phyloP scores from a whole-genome alignment of 2,329 filamentous ascomycete genomes.

The Sclerotinia spermophila region DNA sequence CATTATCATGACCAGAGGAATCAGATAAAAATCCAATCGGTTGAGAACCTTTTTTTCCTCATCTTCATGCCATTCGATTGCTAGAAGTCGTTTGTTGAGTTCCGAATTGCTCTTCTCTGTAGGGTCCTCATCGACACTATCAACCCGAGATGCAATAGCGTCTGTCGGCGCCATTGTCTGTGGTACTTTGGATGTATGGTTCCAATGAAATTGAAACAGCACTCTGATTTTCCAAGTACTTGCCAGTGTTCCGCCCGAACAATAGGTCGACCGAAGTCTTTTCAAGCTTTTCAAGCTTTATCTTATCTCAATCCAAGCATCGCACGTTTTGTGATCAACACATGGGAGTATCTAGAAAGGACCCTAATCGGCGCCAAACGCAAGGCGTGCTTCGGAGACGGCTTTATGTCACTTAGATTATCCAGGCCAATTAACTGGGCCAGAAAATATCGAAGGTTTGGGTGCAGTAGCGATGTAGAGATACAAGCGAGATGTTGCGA shows the following conservation, averaged over 20 bases:
- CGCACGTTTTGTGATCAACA: background rate
- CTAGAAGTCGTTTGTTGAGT: slow-evolving; percentile 10
- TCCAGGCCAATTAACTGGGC: background rate
- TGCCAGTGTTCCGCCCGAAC: background rate
- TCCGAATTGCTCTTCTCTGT: slow-evolving; percentile 14
- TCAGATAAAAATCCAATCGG: slow-evolving; percentile 13
- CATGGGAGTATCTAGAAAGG: background rate
- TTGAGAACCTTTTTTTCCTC: slow-evolving; percentile 9
- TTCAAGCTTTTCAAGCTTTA: slow-evolving; percentile 6
- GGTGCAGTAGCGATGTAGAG: background rate
- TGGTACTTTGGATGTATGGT: background rate
- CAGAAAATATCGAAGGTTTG: background rate
- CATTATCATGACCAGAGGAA: slow-evolving; percentile 18
- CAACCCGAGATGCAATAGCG: slow-evolving; percentile 11
- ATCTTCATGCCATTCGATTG: slow-evolving; percentile 14
- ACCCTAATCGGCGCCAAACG: background rate
- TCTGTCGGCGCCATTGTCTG: slow-evolving; percentile 13
- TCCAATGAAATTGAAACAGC: background rate
- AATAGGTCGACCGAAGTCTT: background rate
- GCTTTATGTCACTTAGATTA: slow-evolving; percentile 6
- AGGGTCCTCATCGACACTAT: slow-evolving; percentile 14
- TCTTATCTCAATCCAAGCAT: slow-evolving; percentile 5
- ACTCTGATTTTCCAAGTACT: background rate
- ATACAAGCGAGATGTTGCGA: slow-evolving; percentile 19
- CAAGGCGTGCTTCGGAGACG: slow-evolving; percentile 12